Base-by-base conservation (phyloP, 2,329 filamentous ascomycete species). In the Pseudophaeomoniella oleicola region DNA sequence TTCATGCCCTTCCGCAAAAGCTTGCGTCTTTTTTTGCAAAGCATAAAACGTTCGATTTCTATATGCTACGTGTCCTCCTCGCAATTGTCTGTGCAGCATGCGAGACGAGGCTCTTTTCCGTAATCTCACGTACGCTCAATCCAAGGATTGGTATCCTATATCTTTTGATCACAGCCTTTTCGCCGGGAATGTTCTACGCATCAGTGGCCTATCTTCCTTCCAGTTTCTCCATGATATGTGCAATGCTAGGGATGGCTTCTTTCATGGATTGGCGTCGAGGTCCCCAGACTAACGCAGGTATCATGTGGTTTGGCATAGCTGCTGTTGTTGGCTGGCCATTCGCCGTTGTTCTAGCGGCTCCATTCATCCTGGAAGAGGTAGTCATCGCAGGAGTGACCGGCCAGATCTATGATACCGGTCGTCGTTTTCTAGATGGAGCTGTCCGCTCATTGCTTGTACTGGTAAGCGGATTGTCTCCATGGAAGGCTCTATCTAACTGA, bases 151-250 rank as follows among this genome's bases (percentile, higher is more conserved):
- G 83, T 9, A 63, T 93, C 3, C 75, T 94, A 51, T 94, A 92
- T 57, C 61, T 94, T 41, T 64, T 88, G 42, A 75, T 81, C 31
- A 77, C 81, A 41, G 63, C 84, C 35, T 76, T 79, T 39, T 92
- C 81, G 42, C 83, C 90, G 0, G 90, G 90, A 31, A 92, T 94
- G 69, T 96, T 94, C 54, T 85, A 94, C 57, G 81, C 90, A 3
- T 85, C 84, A 39, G 72, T 81, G 2, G 77, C 88, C 4, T 94
- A 83, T 52, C 66, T 98, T 4, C 90, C 90, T 0, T 94, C 87
- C 5, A 94, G 81, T 56, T 98, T 98, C 52, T 81, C 90, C 51
- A 98, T 98, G 90, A 94, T 92, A 55, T 82, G 78, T 41, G 78
- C 75, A 11, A 90, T 90, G 69, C 65, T 96, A 5, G 90, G 87